These are phyloP conservation scores for Lactifluus echinatus DNA, from an alignment of 768 basidiomycete species.

Conservation along the genomic window DNA sequence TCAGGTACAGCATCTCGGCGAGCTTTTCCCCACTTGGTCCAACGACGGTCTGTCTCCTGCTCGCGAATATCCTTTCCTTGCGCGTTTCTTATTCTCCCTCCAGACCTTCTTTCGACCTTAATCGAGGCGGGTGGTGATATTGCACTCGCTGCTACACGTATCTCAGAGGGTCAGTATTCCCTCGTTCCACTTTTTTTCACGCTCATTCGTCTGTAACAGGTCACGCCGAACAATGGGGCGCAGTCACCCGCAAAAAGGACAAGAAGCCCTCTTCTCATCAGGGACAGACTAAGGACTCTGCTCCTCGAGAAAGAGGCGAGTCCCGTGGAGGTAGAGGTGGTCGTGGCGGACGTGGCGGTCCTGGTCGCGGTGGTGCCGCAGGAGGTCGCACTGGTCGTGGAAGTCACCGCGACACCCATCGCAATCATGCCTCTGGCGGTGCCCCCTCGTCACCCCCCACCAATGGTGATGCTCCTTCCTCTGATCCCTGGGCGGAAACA, in stretches of 20 bases:
- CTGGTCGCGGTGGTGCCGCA: constrained; percentile 32
- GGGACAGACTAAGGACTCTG: constrained; percentile 42
- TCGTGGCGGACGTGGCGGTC: constrained; percentile 46
- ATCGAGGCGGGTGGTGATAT: constrained; percentile 61
- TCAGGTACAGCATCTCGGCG: constrained; percentile 56
- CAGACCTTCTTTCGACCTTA: constrained; percentile 64
- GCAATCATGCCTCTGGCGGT: constrained; percentile 33
- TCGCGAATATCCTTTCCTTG: constrained; percentile 5
- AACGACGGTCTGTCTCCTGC: constrained; percentile 44
- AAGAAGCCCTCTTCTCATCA: constrained; percentile 50
- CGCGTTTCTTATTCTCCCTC: constrained; percentile 22
- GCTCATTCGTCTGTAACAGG: constrained; percentile 35
- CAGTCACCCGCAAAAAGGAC: constrained; percentile 82
- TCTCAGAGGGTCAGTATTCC: constrained; percentile 52
- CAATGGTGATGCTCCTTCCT: constrained; percentile 19
- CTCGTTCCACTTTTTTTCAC: constrained; percentile 21
- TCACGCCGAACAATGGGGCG: constrained; percentile 70
- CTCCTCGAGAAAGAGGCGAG: constrained; percentile 41
- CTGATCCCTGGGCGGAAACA: constrained; percentile 25
- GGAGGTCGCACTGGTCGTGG: constrained; percentile 43
- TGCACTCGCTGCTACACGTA: constrained; percentile 59
- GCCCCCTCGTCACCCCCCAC: constrained; percentile 5
- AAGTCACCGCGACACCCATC: constrained; percentile 33
- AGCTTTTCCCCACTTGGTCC: constrained; percentile 62
- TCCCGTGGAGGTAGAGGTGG: constrained; percentile 59